Evolutionary conservation across 148 eudicot genomes (phyloP).

Genomic region (Dianthus caryophyllus): DNA sequence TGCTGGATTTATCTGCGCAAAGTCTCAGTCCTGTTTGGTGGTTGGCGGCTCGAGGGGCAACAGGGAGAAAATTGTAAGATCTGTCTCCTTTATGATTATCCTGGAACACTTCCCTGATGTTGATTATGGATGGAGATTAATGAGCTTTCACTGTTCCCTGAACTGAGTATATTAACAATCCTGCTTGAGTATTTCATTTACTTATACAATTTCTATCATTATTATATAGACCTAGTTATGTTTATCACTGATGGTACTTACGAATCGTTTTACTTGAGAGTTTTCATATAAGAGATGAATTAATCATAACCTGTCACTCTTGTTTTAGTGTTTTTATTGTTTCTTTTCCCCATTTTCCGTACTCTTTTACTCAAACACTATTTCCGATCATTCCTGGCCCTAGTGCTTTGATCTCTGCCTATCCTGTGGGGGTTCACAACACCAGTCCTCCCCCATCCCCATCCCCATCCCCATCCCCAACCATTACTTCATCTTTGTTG

Average conservation of each 20-base stretch:
- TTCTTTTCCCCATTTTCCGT: not conserved
- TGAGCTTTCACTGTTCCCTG: not conserved
- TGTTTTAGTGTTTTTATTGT: not conserved
- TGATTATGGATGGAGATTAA: not conserved
- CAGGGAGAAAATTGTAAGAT: constrained; percentile 50
- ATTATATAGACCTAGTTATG: not conserved
- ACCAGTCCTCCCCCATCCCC: too few relatives aligned
- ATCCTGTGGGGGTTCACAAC: not conserved
- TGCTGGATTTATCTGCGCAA: constrained; percentile 95
- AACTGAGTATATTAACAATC: constrained; percentile 1
- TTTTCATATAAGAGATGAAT: not conserved
- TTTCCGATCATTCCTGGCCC: not conserved
- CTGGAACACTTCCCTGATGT: not conserved
- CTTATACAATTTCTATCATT: not conserved
- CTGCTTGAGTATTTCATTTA: not conserved
- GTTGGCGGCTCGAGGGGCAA: constrained; percentile 83
- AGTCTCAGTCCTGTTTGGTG: constrained; percentile 67
- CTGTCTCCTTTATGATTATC: not conserved
- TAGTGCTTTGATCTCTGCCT: not conserved
- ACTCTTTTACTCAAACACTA: not conserved
- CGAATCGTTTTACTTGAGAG: not conserved
- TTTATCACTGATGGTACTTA: not conserved
- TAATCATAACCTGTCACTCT: not conserved
- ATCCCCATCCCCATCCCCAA: too few relatives aligned
- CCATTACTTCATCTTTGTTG: too few relatives aligned